Conservation (phyloP, 2,329 filamentous ascomycete species). For the Fusarium guadeloupense region DNA sequence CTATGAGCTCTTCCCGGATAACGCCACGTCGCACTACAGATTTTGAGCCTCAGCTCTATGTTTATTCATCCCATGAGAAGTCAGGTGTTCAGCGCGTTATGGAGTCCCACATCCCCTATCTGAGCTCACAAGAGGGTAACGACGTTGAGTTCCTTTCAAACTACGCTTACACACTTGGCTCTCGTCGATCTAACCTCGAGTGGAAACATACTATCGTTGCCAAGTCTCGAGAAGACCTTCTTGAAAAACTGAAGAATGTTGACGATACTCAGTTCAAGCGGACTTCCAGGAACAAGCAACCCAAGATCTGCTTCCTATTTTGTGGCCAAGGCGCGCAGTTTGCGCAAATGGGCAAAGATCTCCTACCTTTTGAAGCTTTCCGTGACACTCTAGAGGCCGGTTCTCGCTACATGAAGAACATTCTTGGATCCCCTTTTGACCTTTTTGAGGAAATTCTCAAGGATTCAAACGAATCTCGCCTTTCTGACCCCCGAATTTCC, state of each 20-base stretch:
- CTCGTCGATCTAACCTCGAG: conserved; percentile 55
- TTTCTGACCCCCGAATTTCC: conserved; percentile 50
- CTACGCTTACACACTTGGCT: conserved; percentile 58
- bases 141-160: conserved; percentile 46
- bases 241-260: conserved; percentile 38
- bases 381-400: conserved; percentile 50
- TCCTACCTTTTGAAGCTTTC: conserved; percentile 55
- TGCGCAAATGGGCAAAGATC: conserved; percentile 54
- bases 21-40: background rate
- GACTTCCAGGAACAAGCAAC: conserved; percentile 39
- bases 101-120: conserved; percentile 47
- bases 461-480: conserved; percentile 34
- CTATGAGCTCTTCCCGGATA: background rate
- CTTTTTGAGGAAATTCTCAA: conserved; percentile 51
- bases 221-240: conserved; percentile 47
- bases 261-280: conserved; percentile 36
- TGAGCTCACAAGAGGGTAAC: conserved; percentile 31
- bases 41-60: conserved; percentile 50
- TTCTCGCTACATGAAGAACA: conserved; percentile 43
- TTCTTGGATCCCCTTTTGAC: conserved; percentile 47
- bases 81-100: conserved; percentile 50
- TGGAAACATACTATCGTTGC: conserved; percentile 55
- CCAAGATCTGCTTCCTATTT: conserved; percentile 54
- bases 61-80: conserved; percentile 57
- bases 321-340: conserved; percentile 57